Evolutionary conservation across 805 yeast species (phyloP), one percentile per base, ranked within the genome.

Genomic region (Suhomyces faveliae): DNA sequence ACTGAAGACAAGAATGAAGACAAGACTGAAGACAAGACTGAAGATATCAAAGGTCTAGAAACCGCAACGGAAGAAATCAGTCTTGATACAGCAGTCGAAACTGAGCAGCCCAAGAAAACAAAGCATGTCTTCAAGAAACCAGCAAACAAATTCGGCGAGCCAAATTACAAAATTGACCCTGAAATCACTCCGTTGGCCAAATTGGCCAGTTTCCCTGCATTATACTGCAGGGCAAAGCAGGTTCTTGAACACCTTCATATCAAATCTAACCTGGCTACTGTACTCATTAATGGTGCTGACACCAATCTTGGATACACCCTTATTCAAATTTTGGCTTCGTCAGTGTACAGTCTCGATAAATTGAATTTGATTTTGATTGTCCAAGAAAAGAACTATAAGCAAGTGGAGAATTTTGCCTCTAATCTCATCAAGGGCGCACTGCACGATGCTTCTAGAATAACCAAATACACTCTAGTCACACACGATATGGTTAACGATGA

Each of bases 201-300:
- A 45, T 49, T 68, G 40, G 48, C 68, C 3, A 30, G 63, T 1
- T 66, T 70, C 41, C 70, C 73, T 1, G 58, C 67, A 11, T 57
- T 63, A 27, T 73, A 65, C 50, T 67, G 71, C 48, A 59, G 71
- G 22, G 73, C 75, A 19, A 67, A 67, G 44, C 73, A 68, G 45
- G 62, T 68, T 1, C 59, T 71, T 22, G 46, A 58, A 5, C 62
- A 66, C 48, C 51, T 67, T 46, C 60, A 60, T 13, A 15, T 27
- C 3, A 33, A 50, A 3, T 40, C 43, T 12, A 45, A 45, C 5
- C 54, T 53, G 17, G 68, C 68, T 7, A 68, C 60, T 43, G 50
- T 73, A 12, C 55, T 73, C 27, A 68, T 73, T 48, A 71, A 73
- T 54, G 78, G 78, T 21, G 78, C 69, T 3, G 76, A 73, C 48